Evolutionary conservation across 345 rosid species (phyloP).

Genomic region (Moricandia arvensis): DNA sequence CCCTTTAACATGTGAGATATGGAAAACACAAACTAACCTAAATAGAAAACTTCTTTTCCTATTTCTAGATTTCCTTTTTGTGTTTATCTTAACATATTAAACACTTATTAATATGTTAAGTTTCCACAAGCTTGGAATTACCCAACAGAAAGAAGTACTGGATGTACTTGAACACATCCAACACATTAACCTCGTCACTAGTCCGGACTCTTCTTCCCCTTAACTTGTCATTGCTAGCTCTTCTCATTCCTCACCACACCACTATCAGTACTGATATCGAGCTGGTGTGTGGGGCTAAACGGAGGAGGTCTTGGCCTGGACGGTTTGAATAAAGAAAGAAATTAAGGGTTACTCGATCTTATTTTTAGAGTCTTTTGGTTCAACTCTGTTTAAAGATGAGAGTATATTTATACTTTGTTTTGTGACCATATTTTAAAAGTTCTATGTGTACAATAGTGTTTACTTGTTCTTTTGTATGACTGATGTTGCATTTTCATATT

Average conservation of each 20-base stretch:
- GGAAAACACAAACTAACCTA: too few species aligned
- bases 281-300: neutral
- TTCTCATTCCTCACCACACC: constrained; percentile 8
- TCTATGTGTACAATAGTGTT: too few species aligned
- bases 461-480: neutral
- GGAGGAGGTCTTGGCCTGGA: neutral
- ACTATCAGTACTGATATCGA: constrained; percentile 12
- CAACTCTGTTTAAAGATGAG: neutral
- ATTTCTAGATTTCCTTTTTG: too few species aligned
- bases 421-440: neutral
- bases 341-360: too few species aligned
- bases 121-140: too few species aligned
- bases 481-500: neutral
- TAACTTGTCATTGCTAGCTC: neutral
- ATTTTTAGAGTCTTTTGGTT: neutral
- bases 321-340: too few species aligned
- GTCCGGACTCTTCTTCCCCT: neutral
- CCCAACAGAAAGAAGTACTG: constrained; percentile 49
- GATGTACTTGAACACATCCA: constrained; percentile 26
- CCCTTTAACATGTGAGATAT: too few species aligned
- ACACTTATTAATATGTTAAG: too few species aligned
- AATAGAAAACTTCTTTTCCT: too few species aligned
- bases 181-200: constrained; percentile 1
- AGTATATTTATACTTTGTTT: neutral
- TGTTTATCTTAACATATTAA: too few species aligned